phyloP scores from a whole-genome alignment of 345 rosid species.

The Lepidium africanum region DNA sequence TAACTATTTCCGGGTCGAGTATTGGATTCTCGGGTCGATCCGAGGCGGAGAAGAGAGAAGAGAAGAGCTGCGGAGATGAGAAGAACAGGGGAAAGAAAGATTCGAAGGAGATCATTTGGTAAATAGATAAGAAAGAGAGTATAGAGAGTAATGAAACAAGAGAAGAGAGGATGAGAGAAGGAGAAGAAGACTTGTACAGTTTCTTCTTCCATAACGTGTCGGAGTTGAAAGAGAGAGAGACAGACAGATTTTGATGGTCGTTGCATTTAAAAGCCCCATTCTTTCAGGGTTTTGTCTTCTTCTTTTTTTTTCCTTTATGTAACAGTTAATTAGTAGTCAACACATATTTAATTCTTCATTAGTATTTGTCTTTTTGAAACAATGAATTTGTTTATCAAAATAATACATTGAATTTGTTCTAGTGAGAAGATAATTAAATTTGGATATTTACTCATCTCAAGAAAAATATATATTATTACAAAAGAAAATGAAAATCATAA shows the following conservation, averaged over 20 bases:
- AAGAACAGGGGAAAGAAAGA: slow-evolving; percentile 47
- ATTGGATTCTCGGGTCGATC: slow-evolving; percentile 19
- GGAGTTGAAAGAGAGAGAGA: neutral
- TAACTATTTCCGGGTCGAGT: neutral
- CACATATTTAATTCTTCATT: neutral
- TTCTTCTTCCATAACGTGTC: slow-evolving; percentile 17
- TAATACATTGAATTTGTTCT: neutral
- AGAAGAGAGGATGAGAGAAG: slow-evolving; percentile 44
- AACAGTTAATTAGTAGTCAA: neutral
- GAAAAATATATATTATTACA: neutral
- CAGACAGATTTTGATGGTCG: slow-evolving; percentile 18
- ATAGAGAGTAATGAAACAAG: slow-evolving; percentile 45
- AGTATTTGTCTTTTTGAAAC: neutral
- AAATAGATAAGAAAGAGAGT: slow-evolving; percentile 43
- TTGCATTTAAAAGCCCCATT: slow-evolving; percentile 26
- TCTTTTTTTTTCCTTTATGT: neutral
- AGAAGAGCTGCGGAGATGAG: slow-evolving; percentile 41
- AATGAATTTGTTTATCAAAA: neutral
- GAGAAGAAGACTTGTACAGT: neutral
- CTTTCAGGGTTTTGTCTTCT: neutral
- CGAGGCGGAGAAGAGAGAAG: slow-evolving; percentile 47
- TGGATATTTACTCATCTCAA: too few relatives aligned
- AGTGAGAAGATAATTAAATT: too few relatives aligned
- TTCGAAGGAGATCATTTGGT: slow-evolving; percentile 29
- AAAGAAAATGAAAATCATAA: too few relatives aligned